Percentiles rank a stretch among this genome's conserved stretches.
Conservation (phyloP, 306 rosid genomes). For the Glycyrrhiza uralensis region DNA sequence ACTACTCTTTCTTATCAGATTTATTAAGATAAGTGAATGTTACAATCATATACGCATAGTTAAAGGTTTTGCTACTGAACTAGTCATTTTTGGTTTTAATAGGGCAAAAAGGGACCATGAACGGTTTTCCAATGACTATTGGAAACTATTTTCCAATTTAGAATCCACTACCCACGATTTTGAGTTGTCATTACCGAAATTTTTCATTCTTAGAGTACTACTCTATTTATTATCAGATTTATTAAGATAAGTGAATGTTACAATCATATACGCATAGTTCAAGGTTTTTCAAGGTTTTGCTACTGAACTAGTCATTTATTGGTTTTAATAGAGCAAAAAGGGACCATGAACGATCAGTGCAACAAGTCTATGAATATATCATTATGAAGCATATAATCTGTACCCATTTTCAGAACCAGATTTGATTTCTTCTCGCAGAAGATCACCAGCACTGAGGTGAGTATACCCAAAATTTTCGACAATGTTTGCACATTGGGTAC, state of each 20-base stretch:
- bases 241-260: background rate
- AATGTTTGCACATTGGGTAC: conserved; percentile 89
- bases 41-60: background rate
- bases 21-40: background rate
- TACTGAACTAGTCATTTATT: background rate
- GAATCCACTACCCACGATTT: background rate
- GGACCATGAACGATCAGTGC: background rate
- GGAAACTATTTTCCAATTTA: background rate
- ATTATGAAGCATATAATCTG: conserved; percentile 6
- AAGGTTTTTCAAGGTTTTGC: background rate
- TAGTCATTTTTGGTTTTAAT: background rate
- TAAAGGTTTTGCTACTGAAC: background rate
- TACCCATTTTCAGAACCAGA: conserved; percentile 99
- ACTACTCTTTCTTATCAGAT: background rate
- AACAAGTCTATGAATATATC: background rate
- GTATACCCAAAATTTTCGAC: conserved; percentile 70
- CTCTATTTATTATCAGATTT: background rate
- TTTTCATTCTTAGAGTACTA: background rate
- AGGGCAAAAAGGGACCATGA: background rate
- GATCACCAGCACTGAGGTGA: conserved; percentile 99
- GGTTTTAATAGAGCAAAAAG: background rate
- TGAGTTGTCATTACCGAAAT: background rate
- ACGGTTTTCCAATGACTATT: background rate
- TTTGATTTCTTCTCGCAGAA: conserved; percentile 88
- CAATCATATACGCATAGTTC: background rate